Conservation (phyloP, 2,329 filamentous ascomycete genomes). For the Colletotrichum horii region DNA sequence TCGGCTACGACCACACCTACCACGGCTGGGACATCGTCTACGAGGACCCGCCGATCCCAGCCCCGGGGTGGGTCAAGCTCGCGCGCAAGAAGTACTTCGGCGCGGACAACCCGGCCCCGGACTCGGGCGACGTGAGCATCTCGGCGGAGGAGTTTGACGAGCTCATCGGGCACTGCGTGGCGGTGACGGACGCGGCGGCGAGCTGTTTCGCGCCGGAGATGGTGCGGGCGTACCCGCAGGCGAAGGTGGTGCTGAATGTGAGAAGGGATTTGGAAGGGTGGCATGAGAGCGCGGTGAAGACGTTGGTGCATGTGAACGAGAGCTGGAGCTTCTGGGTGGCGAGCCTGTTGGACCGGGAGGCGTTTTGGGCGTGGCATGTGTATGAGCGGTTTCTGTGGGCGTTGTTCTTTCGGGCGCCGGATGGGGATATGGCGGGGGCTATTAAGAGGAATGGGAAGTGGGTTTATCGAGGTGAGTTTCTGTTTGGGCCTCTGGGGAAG, state of each 20-base stretch:
- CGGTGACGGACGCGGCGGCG: conserved; percentile 47
- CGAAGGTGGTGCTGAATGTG: conserved; percentile 50
- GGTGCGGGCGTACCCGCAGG: conserved; percentile 25
- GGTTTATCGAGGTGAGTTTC: conserved; percentile 24
- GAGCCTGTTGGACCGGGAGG: conserved; percentile 30
- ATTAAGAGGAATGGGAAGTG: conserved; percentile 31
- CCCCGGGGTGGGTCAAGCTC: conserved; percentile 27
- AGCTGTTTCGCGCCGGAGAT: conserved; percentile 44
- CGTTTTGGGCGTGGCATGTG: conserved; percentile 37
- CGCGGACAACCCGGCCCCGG: not conserved
- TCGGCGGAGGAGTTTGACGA: conserved; percentile 29
- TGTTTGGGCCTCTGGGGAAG: not conserved
- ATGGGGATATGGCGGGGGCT: conserved; percentile 30
- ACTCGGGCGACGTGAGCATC: conserved; percentile 4
- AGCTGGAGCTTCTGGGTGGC: conserved; percentile 33
- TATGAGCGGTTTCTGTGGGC: conserved; percentile 34
- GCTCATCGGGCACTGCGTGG: conserved; percentile 32
- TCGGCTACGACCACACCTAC: conserved; percentile 37
- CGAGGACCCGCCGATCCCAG: conserved; percentile 27
- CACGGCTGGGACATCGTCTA: conserved; percentile 39
- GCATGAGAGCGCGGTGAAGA: conserved; percentile 35
- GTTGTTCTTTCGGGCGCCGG: conserved; percentile 31
- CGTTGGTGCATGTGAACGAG: conserved; percentile 26
- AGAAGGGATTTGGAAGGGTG: conserved; percentile 44
- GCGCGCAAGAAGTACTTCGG: conserved; percentile 32